Evolutionary conservation across 352 stramenopile species (phyloP).

Genomic region (Phytophthora citricola): DNA sequence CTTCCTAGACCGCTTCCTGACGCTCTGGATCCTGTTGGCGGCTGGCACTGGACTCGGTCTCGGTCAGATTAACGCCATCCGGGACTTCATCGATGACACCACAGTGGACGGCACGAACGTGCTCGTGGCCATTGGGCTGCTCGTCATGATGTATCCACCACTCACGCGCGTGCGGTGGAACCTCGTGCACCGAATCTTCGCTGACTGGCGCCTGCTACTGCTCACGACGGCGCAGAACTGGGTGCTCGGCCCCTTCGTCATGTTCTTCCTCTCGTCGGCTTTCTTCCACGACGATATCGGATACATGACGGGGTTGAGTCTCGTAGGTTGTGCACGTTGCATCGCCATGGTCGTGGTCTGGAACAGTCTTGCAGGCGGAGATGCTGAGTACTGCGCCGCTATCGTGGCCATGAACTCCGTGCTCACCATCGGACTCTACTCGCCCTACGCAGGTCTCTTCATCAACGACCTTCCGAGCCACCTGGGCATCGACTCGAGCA

Average conservation of each 20-base stretch:
- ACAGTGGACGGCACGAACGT: constrained; percentile 57
- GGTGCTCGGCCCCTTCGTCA: constrained; percentile 58
- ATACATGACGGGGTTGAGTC: constrained; percentile 66
- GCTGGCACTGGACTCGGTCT: constrained; percentile 40
- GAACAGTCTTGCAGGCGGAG: constrained; percentile 61
- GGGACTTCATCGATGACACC: constrained; percentile 52
- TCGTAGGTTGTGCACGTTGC: constrained; percentile 69
- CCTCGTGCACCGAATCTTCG: constrained; percentile 53
- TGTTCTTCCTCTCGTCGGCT: constrained; percentile 52
- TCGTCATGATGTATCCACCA: constrained; percentile 71
- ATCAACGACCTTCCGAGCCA: constrained; percentile 54
- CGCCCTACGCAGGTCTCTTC: constrained; percentile 59
- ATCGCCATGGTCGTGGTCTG: constrained; percentile 85
- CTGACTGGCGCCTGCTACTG: constrained; percentile 53
- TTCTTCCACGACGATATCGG: constrained; percentile 56
- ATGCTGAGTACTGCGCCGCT: constrained; percentile 68
- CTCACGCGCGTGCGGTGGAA: constrained; percentile 61
- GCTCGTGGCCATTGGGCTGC: constrained; percentile 54
- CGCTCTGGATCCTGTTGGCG: constrained; percentile 57
- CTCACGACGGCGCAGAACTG: constrained; percentile 69
- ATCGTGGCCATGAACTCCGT: constrained; percentile 78
- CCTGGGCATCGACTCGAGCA: constrained; percentile 47
- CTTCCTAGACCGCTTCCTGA: constrained; percentile 53
- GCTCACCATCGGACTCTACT: constrained; percentile 68
- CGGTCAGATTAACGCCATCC: constrained; percentile 41